Evolutionary conservation across 768 basidiomycete species (phyloP), one percentile per base, ranked within the genome.

Genomic region (Royoungia palumana): DNA sequence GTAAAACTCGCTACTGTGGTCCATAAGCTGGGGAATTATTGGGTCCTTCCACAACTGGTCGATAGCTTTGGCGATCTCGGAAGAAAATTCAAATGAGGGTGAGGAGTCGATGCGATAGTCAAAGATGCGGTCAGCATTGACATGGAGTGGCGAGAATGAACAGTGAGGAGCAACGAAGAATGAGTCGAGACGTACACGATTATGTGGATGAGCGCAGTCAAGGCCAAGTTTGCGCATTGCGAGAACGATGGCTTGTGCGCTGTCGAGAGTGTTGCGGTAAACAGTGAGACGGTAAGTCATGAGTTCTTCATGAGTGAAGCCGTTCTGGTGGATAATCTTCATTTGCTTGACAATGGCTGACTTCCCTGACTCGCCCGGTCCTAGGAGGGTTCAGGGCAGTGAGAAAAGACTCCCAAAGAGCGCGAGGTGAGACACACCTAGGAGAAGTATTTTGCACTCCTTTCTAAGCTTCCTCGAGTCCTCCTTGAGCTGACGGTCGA

Each of bases 281-380:
- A 98, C 83, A 25, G 85, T 84, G 0, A 83, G 79, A 19, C 87
- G 76, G 72, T 82, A 96, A 4, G 81, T 76, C 51, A 84, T 74
- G 22, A 92, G 80, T 65, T 96, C 93, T 0, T 86, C 79, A 7
- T 70, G 68, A 2, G 84, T 80, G 70, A 92, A 98, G 12, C 94
- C 94, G 53, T 85, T 83, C 66, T 95, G 89, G 67, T 98, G 89
- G 42, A 97, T 94, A 49, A 97, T 94, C 77, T 95, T 96, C 94
- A 98, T 96, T 69, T 98, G 94, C 66, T 98, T 97, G 30, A 96
- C 93, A 56, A 98, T 92, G 0, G 94, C 97, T 5, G 83, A 85
- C 71, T 97, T 97, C 6, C 94, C 94, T 0, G 88, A 90, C 72
- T 94, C 93, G 59, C 94, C 92, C 13, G 93, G 94, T 47, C 94